phyloP scores from a whole-genome alignment of 2,329 filamentous ascomycete species.

The Botrytis tulipae region DNA sequence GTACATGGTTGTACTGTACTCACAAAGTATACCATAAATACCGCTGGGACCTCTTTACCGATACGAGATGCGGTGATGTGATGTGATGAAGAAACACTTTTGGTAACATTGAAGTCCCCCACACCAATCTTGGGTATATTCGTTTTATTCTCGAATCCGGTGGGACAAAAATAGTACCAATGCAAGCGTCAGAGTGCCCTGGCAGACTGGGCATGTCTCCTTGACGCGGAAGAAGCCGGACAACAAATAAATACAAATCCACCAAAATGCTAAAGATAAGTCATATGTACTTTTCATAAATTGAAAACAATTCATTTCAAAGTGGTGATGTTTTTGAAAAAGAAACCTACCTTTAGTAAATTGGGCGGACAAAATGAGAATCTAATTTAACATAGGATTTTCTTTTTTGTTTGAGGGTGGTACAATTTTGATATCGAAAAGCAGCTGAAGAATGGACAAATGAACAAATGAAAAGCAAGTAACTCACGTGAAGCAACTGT shows the following conservation, averaged over 20 bases:
- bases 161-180: constrained; percentile 1
- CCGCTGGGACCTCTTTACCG: background rate
- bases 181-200: background rate
- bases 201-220: background rate
- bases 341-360: background rate
- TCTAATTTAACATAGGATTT: background rate
- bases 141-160: background rate
- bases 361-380: background rate
- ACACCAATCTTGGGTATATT: constrained; percentile 3
- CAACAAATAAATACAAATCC: background rate
- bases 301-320: background rate
- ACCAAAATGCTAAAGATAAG: background rate
- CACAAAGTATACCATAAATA: constrained; percentile 3
- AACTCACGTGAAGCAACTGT: background rate
- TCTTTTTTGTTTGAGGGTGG: background rate
- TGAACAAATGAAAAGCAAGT: background rate
- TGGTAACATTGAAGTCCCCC: background rate
- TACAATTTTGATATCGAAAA: background rate
- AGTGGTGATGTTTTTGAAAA: background rate
- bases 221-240: background rate
- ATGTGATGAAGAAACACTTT: constrained; percentile 7
- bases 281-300: background rate
- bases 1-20: constrained; percentile 9
- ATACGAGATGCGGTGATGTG: constrained; percentile 7
- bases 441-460: background rate